Conservation (phyloP, 2,329 filamentous ascomycete species). For the Aspergillus piperis region DNA sequence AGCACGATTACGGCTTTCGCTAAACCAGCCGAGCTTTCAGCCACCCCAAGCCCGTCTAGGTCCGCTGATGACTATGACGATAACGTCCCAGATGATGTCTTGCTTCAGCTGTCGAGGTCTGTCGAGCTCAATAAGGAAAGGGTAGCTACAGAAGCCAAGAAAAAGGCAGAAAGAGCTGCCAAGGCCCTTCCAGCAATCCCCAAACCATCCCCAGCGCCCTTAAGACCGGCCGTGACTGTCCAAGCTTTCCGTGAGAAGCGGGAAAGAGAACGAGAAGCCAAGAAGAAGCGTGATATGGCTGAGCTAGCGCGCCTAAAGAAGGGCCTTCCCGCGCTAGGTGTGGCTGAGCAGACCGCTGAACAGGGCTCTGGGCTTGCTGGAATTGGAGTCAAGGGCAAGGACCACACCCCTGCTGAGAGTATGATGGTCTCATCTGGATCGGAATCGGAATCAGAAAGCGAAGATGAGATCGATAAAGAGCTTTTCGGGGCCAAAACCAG, state of each 20-base stretch:
- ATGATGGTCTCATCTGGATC: slow-evolving; percentile 78
- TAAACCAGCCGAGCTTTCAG: slow-evolving; percentile 38
- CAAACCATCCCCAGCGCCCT: slow-evolving; percentile 29
- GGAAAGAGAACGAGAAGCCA: slow-evolving; percentile 72
- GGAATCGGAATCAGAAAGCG: slow-evolving; percentile 71
- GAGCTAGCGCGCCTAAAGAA: slow-evolving; percentile 70
- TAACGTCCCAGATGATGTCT: slow-evolving; percentile 42
- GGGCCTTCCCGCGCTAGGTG: slow-evolving; percentile 51
- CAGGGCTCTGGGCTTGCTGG: slow-evolving; percentile 77
- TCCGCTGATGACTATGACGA: slow-evolving; percentile 45
- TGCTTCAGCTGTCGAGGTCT: slow-evolving; percentile 45
- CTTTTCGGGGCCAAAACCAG: slow-evolving; percentile 56
- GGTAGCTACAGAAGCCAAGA: slow-evolving; percentile 34
- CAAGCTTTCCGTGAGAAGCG: slow-evolving; percentile 71
- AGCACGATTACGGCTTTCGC: slow-evolving; percentile 44
- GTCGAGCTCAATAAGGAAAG: slow-evolving; percentile 46
- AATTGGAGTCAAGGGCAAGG: slow-evolving; percentile 74
- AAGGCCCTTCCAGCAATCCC: slow-evolving; percentile 28
- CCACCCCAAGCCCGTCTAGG: slow-evolving; percentile 33
- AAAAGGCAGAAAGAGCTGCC: slow-evolving; percentile 27
- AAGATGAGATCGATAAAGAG: slow-evolving; percentile 72
- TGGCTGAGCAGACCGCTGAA: slow-evolving; percentile 61
- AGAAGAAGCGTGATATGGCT: slow-evolving; percentile 70
- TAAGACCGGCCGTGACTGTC: slow-evolving; percentile 41
- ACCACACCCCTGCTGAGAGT: slow-evolving; percentile 72